Percentiles rank a stretch among this genome's conserved stretches.
These are phyloP conservation scores for Cladosporium sp. DNA, from an alignment of 2,329 filamentous ascomycete species.

Conservation along the genomic window DNA sequence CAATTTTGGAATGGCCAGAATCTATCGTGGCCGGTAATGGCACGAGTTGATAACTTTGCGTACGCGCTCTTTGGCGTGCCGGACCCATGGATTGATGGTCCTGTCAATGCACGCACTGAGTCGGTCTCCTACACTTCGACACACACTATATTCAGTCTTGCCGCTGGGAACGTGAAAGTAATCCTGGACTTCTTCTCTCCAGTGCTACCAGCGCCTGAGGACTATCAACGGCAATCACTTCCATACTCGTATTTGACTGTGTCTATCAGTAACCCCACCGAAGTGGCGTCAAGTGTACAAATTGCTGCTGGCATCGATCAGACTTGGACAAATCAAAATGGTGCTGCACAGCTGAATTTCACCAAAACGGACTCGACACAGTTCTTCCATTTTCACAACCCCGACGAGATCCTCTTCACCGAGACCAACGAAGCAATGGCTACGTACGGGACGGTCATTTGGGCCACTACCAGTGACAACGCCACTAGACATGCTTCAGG, in stretches of 20 bases:
- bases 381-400: slow-evolving; percentile 29
- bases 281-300: slow-evolving; percentile 25
- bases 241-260: slow-evolving; percentile 39
- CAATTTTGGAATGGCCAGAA: slow-evolving; percentile 39
- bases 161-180: slow-evolving; percentile 30
- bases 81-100: slow-evolving; percentile 17
- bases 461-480: slow-evolving; percentile 19
- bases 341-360: slow-evolving; percentile 27
- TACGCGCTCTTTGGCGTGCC: slow-evolving; percentile 37
- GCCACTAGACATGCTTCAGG: slow-evolving; percentile 20
- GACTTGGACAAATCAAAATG: slow-evolving; percentile 37
- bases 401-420: slow-evolving; percentile 26
- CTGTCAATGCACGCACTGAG: slow-evolving; percentile 25
- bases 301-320: slow-evolving; percentile 40
- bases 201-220: slow-evolving; percentile 31
- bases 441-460: slow-evolving; percentile 29
- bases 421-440: slow-evolving; percentile 28
- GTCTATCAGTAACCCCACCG: slow-evolving; percentile 21
- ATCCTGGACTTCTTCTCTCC: slow-evolving; percentile 41
- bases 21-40: slow-evolving; percentile 38
- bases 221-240: slow-evolving; percentile 39
- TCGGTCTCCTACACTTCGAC: slow-evolving; percentile 36
- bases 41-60: slow-evolving; percentile 33
- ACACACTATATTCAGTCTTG: slow-evolving; percentile 33
- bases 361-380: slow-evolving; percentile 20